phyloP scores from a whole-genome alignment of 202 grass and related monocot genomes.

The Schoenoplectus triqueter region DNA sequence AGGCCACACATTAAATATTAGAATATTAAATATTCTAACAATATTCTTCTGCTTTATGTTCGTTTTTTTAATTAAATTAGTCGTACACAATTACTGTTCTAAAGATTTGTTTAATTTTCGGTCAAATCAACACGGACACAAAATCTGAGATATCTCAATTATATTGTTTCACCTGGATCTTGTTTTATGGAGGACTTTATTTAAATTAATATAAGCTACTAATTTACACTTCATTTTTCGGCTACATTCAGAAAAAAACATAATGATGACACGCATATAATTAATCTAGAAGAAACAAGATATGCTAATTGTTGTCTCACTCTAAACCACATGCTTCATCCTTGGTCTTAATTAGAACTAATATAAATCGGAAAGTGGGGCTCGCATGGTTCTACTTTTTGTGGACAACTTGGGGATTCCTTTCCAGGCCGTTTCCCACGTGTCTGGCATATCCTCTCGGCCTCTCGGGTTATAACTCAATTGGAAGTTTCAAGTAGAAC shows the following conservation, averaged over 20 bases:
- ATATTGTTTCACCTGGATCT: no score
- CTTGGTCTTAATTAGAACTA: not conserved
- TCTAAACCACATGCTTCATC: not conserved
- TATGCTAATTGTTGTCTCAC: not conserved
- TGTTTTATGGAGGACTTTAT: no score
- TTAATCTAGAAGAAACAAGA: conserved; percentile 19
- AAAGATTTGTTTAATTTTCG: no score
- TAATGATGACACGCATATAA: not conserved
- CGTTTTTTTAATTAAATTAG: no score
- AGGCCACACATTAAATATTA: no score
- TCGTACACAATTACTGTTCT: no score
- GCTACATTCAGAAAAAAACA: not conserved
- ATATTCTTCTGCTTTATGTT: no score
- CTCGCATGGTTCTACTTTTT: conserved; percentile 15
- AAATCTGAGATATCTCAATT: not conserved
- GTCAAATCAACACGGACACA: not conserved
- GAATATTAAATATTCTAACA: no score
- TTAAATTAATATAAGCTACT: not conserved
- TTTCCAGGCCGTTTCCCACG: not conserved
- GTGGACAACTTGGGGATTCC: conserved; percentile 16
- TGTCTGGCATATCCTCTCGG: not conserved
- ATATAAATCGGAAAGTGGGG: not conserved
- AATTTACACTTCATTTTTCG: not conserved
- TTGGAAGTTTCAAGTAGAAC: not conserved
- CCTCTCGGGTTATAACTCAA: not conserved